A percentile compares a stretch with the other conserved stretches of the same genome.
Conservation (phyloP, 805 yeast genomes). For the Sugiyamaella floridensis region DNA sequence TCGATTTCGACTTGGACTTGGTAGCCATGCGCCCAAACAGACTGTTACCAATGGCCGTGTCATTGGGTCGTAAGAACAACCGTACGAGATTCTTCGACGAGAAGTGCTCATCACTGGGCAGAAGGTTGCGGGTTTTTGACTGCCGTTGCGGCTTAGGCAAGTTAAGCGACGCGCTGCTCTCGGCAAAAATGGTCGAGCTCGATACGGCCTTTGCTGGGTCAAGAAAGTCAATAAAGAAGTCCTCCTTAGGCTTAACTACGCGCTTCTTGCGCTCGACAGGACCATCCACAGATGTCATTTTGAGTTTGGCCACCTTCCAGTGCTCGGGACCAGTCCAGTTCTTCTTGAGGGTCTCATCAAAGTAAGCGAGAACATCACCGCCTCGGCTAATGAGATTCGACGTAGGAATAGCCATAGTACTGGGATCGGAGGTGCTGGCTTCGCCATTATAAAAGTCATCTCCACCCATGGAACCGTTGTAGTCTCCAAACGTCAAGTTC, state of each 20-base stretch:
- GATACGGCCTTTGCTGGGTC: constrained; percentile 32
- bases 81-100: constrained; percentile 60
- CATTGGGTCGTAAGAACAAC: constrained; percentile 59
- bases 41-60: constrained; percentile 7
- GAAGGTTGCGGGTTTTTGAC: constrained; percentile 39
- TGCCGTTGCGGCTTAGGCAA: constrained; percentile 38
- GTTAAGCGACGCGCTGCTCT: constrained; percentile 34
- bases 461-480: background rate
- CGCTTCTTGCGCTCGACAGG: constrained; percentile 2
- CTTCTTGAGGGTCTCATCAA: constrained; percentile 60
- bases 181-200: constrained; percentile 37
- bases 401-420: background rate
- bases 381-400: constrained; percentile 7
- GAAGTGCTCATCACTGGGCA: constrained; percentile 72
- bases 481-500: constrained; percentile 5
- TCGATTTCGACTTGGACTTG: background rate
- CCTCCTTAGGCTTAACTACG: constrained; percentile 27
- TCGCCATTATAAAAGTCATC: background rate
- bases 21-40: constrained; percentile 3
- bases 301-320: constrained; percentile 72
- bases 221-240: constrained; percentile 39
- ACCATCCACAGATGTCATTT: constrained; percentile 19
- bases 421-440: background rate
- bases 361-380: constrained; percentile 68
- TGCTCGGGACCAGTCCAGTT: constrained; percentile 93